A percentile compares a stretch with the other conserved stretches of the same genome.
Conservation (phyloP, 768 basidiomycete species). For the Termitomyces sp. region DNA sequence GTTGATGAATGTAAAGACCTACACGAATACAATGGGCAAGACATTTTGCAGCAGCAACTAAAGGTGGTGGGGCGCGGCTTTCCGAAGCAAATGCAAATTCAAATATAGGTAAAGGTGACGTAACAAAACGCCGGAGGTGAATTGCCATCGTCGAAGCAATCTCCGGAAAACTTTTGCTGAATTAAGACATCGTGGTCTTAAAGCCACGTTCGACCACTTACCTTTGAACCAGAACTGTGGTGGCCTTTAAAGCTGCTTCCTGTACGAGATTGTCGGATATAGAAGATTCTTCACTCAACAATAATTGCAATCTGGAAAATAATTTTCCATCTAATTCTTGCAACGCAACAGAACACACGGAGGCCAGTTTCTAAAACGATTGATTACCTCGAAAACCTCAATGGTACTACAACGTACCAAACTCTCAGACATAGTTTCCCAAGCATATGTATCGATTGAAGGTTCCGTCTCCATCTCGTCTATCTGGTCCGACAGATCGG, state of each 20-base stretch:
- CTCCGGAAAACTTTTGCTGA: slow-evolving; percentile 61
- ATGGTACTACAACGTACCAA: slow-evolving; percentile 42
- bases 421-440: slow-evolving; percentile 90
- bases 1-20: slow-evolving; percentile 9
- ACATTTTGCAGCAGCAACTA: slow-evolving; percentile 85
- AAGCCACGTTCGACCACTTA: slow-evolving; percentile 18
- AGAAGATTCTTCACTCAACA: slow-evolving; percentile 78
- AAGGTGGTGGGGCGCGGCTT: slow-evolving; percentile 67
- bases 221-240: slow-evolving; percentile 82
- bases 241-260: slow-evolving; percentile 84
- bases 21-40: slow-evolving; percentile 87
- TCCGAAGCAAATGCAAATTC: slow-evolving; percentile 78
- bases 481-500: slow-evolving; percentile 71
- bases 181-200: neutral
- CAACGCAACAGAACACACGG: slow-evolving; percentile 71
- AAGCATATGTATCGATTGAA: slow-evolving; percentile 80
- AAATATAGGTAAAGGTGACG: slow-evolving; percentile 82
- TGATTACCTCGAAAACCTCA: neutral
- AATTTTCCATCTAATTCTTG: slow-evolving; percentile 64
- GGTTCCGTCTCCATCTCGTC: slow-evolving; percentile 80
- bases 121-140: slow-evolving; percentile 83
- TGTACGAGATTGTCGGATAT: slow-evolving; percentile 81
- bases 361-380: slow-evolving; percentile 70
- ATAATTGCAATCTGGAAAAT: slow-evolving; percentile 58
- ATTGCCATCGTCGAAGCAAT: slow-evolving; percentile 68